Base-by-base conservation (phyloP, 2,329 filamentous ascomycete species). In the Calcarisporium arbuscula region DNA sequence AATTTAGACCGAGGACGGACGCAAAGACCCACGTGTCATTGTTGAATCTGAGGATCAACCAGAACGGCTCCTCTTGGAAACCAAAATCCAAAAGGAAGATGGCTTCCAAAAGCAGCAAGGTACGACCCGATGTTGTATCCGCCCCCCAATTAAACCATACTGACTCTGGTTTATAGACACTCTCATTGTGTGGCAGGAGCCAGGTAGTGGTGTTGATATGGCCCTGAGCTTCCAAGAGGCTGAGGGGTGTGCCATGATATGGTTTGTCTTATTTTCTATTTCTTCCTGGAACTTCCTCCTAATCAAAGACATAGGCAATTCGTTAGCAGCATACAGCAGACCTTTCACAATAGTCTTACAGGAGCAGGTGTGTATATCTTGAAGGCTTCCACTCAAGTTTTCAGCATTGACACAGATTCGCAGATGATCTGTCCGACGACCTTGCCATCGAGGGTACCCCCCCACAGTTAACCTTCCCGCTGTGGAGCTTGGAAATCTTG, bases 41-140 rank as follows among this genome's bases (percentile, higher is more conserved):
- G 92, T 98, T 50, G 80, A 94, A 52, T 95, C 90, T 39, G 92
- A 98, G 65, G 92, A 96, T 47, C 79, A 94, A 42, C 86, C 88
- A 32, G 77, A 84, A 34, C 79, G 86, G 44, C 75, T 87, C 44
- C 70, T 98, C 23, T 70, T 98, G 39, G 86, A 95, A 61, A 95
- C 90, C 23, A 83, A 77, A 54, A 94, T 98, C 45, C 78, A 80
- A 42, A 94, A 88, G 59, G 89, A 95, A 54, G 90, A 96, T 75
- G 85, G 85, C 40, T 96, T 96, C 57, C 89, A 96, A 64, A 95
- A 95, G 64, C 92, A 98, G 61, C 90, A 96, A 82, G 87, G 87
- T 82, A 74, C 51, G 67, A 57, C 35, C 19, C 33, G 21, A 40
- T 32, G 19, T 25, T n/a, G 17, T 12, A 30, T 34, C 34, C 40